Evolutionary conservation across 768 basidiomycete species (phyloP).

Genomic region (Suillus alpinus): DNA sequence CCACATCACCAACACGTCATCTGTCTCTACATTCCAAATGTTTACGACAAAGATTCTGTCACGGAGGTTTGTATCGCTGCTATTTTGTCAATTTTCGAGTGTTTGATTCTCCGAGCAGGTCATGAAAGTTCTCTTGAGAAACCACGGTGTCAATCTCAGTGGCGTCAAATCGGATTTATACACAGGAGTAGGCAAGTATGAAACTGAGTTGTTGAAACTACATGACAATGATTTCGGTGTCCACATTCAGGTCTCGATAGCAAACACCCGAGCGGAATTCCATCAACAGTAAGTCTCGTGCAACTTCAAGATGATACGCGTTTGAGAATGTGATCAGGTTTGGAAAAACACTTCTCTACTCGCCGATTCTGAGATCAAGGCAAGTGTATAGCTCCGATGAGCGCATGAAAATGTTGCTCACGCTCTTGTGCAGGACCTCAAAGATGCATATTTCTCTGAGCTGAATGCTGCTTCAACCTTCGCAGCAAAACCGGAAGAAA

Average conservation of each 20-base stretch:
- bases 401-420: background rate
- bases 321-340: conserved; percentile 38
- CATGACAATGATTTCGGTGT: background rate
- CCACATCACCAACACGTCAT: conserved; percentile 61
- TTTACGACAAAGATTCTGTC: conserved; percentile 61
- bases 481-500: conserved; percentile 18
- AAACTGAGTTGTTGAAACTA: background rate
- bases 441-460: conserved; percentile 58
- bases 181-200: conserved; percentile 50
- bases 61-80: conserved; percentile 40
- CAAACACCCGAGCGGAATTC: conserved; percentile 72
- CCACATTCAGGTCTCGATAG: conserved; percentile 59
- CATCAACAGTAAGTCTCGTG: conserved; percentile 53
- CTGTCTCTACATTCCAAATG: conserved; percentile 69
- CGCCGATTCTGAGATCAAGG: conserved; percentile 62
- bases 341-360: conserved; percentile 67
- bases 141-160: conserved; percentile 61
- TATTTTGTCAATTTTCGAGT: background rate
- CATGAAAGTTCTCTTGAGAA: conserved; percentile 63
- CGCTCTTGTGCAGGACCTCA: conserved; percentile 46
- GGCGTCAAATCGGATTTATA: conserved; percentile 76
- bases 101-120: conserved; percentile 35
- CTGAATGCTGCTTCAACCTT: conserved; percentile 28
- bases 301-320: background rate
- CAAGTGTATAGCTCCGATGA: conserved; percentile 18